Base-by-base conservation (phyloP, 495 filamentous ascomycete species). In the Podospora pseudopauciseta region DNA sequence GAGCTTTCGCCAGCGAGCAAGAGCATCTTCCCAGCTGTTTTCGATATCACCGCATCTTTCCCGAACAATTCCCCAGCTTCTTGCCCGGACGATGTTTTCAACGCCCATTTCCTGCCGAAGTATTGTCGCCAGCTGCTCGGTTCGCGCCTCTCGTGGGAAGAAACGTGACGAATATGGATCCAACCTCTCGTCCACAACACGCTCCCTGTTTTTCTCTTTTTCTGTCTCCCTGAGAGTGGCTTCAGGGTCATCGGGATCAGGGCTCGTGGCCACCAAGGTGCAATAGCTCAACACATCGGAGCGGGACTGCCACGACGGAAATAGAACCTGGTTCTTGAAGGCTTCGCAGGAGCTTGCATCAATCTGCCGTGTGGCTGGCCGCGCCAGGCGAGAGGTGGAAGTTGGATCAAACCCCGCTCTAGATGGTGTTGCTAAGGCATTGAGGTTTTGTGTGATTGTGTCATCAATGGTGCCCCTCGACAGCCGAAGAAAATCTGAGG, bases 161-260 rank as follows among this genome's bases (percentile, higher is more conserved):
- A 90, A 96, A 30, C 94, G 83, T 26, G 82, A 92, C 20, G 90
- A 93, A 73, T 99, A 99, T 19, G 95, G 95, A 79, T 99, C 95
- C 65, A 98, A 78, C 67, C 95, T 82, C 77, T 97, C 95, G 79
- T 99, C 84, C 18, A 98, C 89, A 5, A 94, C 84, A 64, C 88
- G 83, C 73, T 97, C 92, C 64, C 88, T 83, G 67, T 91, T 87
- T 68, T 80, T 85, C 53, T 87, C 87, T 30, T 86, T 86, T 77
- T 96, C 92, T 0, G 87, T 84, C 70, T 92, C 80, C 67, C 91
- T 83, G 30, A 91, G 71, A 1, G 90, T 81, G 5, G 86, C 80
- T 71, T 95, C 93, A 16, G 94, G 94, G 69, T 99, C 94, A 54
- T 93, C 88, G 0, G 93, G 93, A 73, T 99, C 93, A 3, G 91